These are phyloP conservation scores for Diaporthe caulivora DNA, from an alignment of 2,329 filamentous ascomycete genomes.

Conservation along the genomic window DNA sequence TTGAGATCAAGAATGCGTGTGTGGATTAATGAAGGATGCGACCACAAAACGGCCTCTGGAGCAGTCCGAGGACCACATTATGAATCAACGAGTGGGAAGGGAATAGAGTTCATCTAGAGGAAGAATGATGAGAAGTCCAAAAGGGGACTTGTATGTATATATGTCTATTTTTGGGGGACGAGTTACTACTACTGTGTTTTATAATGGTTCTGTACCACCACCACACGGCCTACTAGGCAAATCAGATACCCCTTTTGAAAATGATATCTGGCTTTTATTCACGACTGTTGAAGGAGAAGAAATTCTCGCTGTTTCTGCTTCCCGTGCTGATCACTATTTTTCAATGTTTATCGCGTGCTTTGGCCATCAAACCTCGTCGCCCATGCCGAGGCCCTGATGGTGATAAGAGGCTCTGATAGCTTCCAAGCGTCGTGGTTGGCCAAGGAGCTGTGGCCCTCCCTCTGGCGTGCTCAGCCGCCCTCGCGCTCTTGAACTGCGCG, in stretches of 20 bases:
- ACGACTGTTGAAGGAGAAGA: conserved; percentile 2
- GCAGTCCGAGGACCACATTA: conserved; percentile 1
- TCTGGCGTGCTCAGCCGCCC: not conserved
- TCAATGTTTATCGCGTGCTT: not conserved
- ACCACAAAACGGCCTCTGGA: conserved; percentile 15
- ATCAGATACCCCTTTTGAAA: conserved; percentile 39
- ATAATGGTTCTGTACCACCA: conserved; percentile 33
- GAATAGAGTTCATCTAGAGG: not conserved
- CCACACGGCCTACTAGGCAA: conserved; percentile 39
- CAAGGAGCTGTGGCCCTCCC: not conserved
- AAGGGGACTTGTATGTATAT: conserved; percentile 27
- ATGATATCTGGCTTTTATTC: conserved; percentile 38
- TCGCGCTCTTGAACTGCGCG: not conserved
- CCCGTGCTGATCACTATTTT: not conserved
- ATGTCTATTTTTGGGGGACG: conserved; percentile 13
- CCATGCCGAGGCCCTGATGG: not conserved
- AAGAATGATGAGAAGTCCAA: conserved; percentile 19
- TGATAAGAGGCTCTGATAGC: not conserved
- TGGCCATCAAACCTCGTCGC: not conserved
- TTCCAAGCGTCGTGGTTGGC: not conserved
- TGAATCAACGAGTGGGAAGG: conserved; percentile 28
- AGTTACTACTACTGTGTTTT: conserved; percentile 30
- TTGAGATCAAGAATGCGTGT: not conserved
- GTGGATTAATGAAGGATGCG: conserved; percentile 21
- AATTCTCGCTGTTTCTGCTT: conserved; percentile 24